Evolutionary conservation across 805 yeast species (phyloP).

Genomic region (Sugiyamaella floridensis): DNA sequence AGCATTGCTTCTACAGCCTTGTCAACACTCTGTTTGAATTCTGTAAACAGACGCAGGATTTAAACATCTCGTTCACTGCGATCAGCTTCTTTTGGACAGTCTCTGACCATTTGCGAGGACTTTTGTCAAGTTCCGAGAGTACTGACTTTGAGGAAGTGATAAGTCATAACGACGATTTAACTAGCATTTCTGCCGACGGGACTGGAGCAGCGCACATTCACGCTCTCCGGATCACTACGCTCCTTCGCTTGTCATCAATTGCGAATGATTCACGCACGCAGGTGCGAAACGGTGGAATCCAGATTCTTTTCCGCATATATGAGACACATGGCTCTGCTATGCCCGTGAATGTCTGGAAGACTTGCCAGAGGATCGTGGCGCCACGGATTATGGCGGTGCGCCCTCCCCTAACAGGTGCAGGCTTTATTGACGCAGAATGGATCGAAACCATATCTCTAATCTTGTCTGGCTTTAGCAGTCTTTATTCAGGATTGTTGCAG

Average conservation of each 20-base stretch:
- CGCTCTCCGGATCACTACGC: slow-evolving; percentile 57
- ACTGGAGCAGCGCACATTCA: slow-evolving; percentile 21
- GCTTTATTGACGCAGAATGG: slow-evolving; percentile 33
- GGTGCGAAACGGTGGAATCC: slow-evolving; percentile 83
- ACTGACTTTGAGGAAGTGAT: slow-evolving; percentile 17
- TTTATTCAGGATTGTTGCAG: slow-evolving; percentile 48
- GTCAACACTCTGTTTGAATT: slow-evolving; percentile 69
- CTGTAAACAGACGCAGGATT: slow-evolving; percentile 61
- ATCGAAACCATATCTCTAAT: slow-evolving; percentile 58
- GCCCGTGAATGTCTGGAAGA: slow-evolving; percentile 51
- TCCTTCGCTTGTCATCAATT: slow-evolving; percentile 54
- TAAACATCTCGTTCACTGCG: slow-evolving; percentile 85
- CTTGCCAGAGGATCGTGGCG: slow-evolving; percentile 59
- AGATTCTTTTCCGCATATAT: slow-evolving; percentile 76
- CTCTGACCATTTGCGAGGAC: slow-evolving; percentile 59
- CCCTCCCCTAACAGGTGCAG: slow-evolving; percentile 14
- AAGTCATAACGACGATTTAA: slow-evolving; percentile 14
- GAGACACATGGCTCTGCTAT: slow-evolving; percentile 59
- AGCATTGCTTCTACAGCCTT: slow-evolving; percentile 52
- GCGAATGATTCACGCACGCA: slow-evolving; percentile 64
- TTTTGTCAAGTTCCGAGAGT: slow-evolving; percentile 17
- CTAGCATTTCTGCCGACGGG: slow-evolving; percentile 22
- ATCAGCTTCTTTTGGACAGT: slow-evolving; percentile 89
- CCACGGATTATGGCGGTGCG: slow-evolving; percentile 30
- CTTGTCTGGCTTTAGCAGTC: slow-evolving; percentile 56